These are phyloP conservation scores for Plectosphaerella cucumerina DNA, from an alignment of 2,329 filamentous ascomycete genomes.

Conservation along the genomic window DNA sequence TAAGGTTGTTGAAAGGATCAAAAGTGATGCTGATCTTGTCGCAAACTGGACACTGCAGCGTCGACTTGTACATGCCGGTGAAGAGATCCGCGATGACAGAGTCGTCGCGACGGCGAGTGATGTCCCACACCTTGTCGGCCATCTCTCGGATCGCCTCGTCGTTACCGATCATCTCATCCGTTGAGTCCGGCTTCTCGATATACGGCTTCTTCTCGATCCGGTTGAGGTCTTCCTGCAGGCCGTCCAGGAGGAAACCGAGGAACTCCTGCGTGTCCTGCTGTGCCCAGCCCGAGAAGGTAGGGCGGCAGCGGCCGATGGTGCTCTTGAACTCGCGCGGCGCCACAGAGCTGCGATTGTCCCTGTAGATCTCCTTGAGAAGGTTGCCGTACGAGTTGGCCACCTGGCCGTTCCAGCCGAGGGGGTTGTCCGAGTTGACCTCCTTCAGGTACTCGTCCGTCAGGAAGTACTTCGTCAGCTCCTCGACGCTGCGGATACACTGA, in stretches of 20 bases:
- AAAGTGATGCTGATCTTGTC: slow-evolving; percentile 98
- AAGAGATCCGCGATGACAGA: slow-evolving; percentile 95
- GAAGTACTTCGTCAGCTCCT: slow-evolving; percentile 92
- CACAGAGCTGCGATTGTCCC: slow-evolving; percentile 63
- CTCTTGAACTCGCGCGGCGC: slow-evolving; percentile 79
- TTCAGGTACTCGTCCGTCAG: slow-evolving; percentile 66
- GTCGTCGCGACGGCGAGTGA: slow-evolving; percentile 88
- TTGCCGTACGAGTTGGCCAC: slow-evolving; percentile 82
- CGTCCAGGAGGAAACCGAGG: slow-evolving; percentile 89
- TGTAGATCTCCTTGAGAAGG: slow-evolving; percentile 75
- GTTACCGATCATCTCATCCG: slow-evolving; percentile 89
- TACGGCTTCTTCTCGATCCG: slow-evolving; percentile 94
- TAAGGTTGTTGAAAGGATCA: slow-evolving; percentile 94
- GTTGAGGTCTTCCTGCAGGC: slow-evolving; percentile 91
- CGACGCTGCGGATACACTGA: slow-evolving; percentile 89
- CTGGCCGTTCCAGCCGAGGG: slow-evolving; percentile 77
- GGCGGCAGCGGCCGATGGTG: slow-evolving; percentile 74
- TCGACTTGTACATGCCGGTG: slow-evolving; percentile 97
- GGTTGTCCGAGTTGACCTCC: slow-evolving; percentile 83
- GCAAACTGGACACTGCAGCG: slow-evolving; percentile 85
- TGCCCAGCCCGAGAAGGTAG: slow-evolving; percentile 87
- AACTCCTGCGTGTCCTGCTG: slow-evolving; percentile 99
- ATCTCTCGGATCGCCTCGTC: slow-evolving; percentile 76
- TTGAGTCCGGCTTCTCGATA: slow-evolving; percentile 95
- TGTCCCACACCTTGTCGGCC: slow-evolving; percentile 84